Evolutionary conservation across 1,139 yeast species (phyloP).

Genomic region (Blastobotrys persicus): DNA sequence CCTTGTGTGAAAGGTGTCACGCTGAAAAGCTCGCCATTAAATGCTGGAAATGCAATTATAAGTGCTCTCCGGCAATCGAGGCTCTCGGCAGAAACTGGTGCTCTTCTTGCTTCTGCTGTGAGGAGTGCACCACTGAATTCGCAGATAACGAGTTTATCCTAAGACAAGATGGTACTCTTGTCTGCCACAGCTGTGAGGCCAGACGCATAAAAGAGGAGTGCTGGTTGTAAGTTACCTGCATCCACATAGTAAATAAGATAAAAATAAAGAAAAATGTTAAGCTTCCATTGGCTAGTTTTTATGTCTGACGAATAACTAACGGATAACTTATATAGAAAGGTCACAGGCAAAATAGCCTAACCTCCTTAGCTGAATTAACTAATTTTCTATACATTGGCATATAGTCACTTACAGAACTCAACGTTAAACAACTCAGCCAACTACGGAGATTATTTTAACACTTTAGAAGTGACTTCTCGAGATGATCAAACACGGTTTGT

Average conservation of each 20-base stretch:
- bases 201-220: slow-evolving; percentile 27
- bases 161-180: slow-evolving; percentile 36
- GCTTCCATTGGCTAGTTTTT: too few relatives aligned
- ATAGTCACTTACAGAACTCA: too few relatives aligned
- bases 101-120: slow-evolving; percentile 35
- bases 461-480: too few relatives aligned
- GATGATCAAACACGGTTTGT: too few relatives aligned
- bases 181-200: slow-evolving; percentile 35
- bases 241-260: not conserved
- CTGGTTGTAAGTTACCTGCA: slow-evolving; percentile 24
- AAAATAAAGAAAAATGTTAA: not conserved
- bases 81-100: slow-evolving; percentile 39
- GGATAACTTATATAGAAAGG: too few relatives aligned
- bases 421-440: too few relatives aligned
- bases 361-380: too few relatives aligned
- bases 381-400: too few relatives aligned
- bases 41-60: slow-evolving; percentile 38
- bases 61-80: slow-evolving; percentile 27
- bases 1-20: slow-evolving; percentile 34
- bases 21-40: slow-evolving; percentile 30
- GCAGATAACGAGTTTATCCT: slow-evolving; percentile 33
- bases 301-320: too few relatives aligned
- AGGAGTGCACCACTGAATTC: slow-evolving; percentile 33
- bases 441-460: too few relatives aligned
- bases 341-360: too few relatives aligned